Conservation (phyloP, 768 basidiomycete species). For the Agrocybe chaxingu region DNA sequence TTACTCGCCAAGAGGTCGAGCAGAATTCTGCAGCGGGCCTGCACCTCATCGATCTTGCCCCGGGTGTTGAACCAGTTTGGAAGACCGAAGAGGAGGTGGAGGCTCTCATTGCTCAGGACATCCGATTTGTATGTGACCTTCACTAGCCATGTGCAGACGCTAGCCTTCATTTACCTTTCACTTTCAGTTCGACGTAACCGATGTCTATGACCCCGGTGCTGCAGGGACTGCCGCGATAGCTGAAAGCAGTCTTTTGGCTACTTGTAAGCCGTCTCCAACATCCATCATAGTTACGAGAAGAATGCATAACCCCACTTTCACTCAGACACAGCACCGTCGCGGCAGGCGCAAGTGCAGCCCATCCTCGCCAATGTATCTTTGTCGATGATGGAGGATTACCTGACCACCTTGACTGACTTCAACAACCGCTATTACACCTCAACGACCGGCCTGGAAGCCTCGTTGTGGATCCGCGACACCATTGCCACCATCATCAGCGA, state of each 20-base stretch:
- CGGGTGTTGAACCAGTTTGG: conserved; percentile 28
- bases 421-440: conserved; percentile 33
- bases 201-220: conserved; percentile 21
- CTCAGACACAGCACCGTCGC: conserved; percentile 23
- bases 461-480: conserved; percentile 28
- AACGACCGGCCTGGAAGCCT: conserved; percentile 26
- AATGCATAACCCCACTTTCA: background rate
- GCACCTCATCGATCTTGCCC: conserved; percentile 25
- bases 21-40: conserved; percentile 28
- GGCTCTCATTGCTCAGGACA: conserved; percentile 19
- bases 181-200: conserved; percentile 30
- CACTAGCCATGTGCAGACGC: background rate
- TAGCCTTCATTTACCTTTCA: background rate
- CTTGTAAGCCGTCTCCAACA: background rate
- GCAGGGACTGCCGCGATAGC: background rate
- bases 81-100: conserved; percentile 27
- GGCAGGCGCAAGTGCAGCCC: conserved; percentile 18
- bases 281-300: background rate
- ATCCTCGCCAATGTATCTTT: conserved; percentile 21
- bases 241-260: too few relatives aligned
- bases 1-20: conserved; percentile 18
- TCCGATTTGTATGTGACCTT: conserved; percentile 21
- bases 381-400: conserved; percentile 24
- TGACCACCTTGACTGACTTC: conserved; percentile 28
- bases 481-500: conserved; percentile 18